Conservation (phyloP, 495 filamentous ascomycete species). For the Penicillium daleae region DNA sequence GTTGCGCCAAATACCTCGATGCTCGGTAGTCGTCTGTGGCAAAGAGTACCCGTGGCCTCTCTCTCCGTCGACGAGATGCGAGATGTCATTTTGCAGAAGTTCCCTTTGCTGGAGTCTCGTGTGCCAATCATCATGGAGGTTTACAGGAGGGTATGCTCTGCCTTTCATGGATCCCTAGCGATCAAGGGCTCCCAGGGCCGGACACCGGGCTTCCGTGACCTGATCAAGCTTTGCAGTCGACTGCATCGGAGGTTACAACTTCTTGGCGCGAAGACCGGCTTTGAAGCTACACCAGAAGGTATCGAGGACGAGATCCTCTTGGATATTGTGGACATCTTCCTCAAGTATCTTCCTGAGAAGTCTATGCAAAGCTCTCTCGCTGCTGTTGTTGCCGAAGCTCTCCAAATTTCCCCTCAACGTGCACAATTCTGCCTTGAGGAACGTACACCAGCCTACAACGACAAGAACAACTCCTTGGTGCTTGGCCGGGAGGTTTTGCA, state of each 20-base stretch:
- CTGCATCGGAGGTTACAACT: slow-evolving; percentile 62
- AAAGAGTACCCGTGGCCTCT: slow-evolving; percentile 67
- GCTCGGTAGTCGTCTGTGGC: slow-evolving; percentile 84
- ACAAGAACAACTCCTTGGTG: slow-evolving; percentile 58
- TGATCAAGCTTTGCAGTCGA: slow-evolving; percentile 87
- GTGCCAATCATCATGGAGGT: slow-evolving; percentile 73
- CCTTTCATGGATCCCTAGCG: slow-evolving; percentile 51
- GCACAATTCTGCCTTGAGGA: slow-evolving; percentile 69
- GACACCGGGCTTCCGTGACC: slow-evolving; percentile 70
- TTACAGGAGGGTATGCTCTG: slow-evolving; percentile 66
- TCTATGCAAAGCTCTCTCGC: slow-evolving; percentile 64
- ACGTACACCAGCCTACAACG: slow-evolving; percentile 66
- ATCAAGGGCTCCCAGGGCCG: slow-evolving; percentile 52
- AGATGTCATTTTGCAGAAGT: slow-evolving; percentile 69
- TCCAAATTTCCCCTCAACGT: slow-evolving; percentile 81
- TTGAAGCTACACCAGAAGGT: slow-evolving; percentile 71
- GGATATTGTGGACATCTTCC: slow-evolving; percentile 88
- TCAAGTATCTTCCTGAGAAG: slow-evolving; percentile 71
- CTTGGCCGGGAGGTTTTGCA: slow-evolving; percentile 67
- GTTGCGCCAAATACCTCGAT: slow-evolving; percentile 55
- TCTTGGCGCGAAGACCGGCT: slow-evolving; percentile 67
- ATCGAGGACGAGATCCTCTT: slow-evolving; percentile 84
- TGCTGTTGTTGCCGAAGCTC: slow-evolving; percentile 73
- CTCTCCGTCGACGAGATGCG: slow-evolving; percentile 71
- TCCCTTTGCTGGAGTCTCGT: slow-evolving; percentile 70